phyloP scores from a whole-genome alignment of 2,329 filamentous ascomycete genomes.

The Fusarium sp. region DNA sequence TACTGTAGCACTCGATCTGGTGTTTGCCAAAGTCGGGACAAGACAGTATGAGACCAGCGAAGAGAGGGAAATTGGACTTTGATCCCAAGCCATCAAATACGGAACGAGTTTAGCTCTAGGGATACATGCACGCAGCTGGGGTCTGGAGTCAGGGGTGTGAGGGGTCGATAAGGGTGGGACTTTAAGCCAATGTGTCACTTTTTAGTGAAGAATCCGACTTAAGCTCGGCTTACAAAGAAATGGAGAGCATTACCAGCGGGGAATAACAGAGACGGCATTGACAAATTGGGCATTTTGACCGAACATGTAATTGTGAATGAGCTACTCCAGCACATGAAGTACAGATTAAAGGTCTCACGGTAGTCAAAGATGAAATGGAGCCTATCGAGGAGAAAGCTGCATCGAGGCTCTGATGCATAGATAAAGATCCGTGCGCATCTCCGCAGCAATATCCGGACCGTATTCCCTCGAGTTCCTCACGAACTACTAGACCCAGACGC shows the following conservation, averaged over 20 bases:
- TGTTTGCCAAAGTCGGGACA: no score
- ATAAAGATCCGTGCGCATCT: background rate
- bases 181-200: background rate
- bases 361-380: background rate
- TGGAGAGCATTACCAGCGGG: background rate
- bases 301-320: rapidly evolving
- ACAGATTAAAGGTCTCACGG: background rate
- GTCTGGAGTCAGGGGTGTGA: background rate
- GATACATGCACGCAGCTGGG: background rate
- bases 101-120: background rate
- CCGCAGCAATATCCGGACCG: background rate
- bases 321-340: background rate
- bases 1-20: background rate
- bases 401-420: background rate
- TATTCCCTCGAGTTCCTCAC: background rate
- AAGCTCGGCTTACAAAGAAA: background rate
- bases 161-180: background rate
- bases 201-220: background rate
- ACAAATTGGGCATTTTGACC: background rate
- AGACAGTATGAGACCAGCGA: background rate
- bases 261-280: no score
- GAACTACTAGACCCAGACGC: background rate
- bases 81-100: background rate
- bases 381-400: no score
- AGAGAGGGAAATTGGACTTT: background rate